Evolutionary conservation across 2,329 filamentous ascomycete genomes (phyloP), one percentile per base, ranked within the genome.

Genomic region (Scopulariopsis brevicaulis): DNA sequence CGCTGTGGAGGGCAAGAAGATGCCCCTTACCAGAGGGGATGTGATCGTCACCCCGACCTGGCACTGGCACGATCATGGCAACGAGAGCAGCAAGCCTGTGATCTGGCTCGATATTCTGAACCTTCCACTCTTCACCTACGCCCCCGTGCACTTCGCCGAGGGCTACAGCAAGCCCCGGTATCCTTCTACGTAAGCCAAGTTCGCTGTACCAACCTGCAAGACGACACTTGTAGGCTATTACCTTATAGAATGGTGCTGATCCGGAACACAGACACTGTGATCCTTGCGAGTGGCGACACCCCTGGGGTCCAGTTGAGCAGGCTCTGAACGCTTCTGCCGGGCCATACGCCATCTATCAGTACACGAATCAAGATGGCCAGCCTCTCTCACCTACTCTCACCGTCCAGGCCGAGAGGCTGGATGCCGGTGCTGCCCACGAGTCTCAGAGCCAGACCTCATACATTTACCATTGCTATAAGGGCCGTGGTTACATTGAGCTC

Each of bases 31-130:
- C 22, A 70, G 74, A 1, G 79, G 80, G 10, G 80, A 83, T 61
- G 77, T 83, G 1, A 78, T 83, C 15, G 66, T 83, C 1, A 84
- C 81, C 0, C 81, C 80, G 0, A 76, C 73, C 0, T 83, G 80
- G 80, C 77, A 81, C 63, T 83, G 77, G 73, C 80, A 82, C 60
- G 81, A 83, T 60, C 80, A 84, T 59, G 81, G 81, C 3, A 83
- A 83, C 54, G 79, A 83, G 59, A 76, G 79, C 10, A 69, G 71
- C 1, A 71, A 71, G 1, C 78, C 79, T 0, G 77, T 82, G 65
- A 76, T 84, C 32, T 84, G 81, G 81, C 69, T 84, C 1, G 81
- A 83, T 63, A 77, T 74, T 4, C 65, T 84, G 1, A 77, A 83
- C 65, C 64, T 83, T 1, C 80, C 80, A 0, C 67, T 15, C 11